Evolutionary conservation across 1,284 basidiomycete species (phyloP), one percentile per base, ranked within the genome.

Genomic region (Boletus semigastroideus): DNA sequence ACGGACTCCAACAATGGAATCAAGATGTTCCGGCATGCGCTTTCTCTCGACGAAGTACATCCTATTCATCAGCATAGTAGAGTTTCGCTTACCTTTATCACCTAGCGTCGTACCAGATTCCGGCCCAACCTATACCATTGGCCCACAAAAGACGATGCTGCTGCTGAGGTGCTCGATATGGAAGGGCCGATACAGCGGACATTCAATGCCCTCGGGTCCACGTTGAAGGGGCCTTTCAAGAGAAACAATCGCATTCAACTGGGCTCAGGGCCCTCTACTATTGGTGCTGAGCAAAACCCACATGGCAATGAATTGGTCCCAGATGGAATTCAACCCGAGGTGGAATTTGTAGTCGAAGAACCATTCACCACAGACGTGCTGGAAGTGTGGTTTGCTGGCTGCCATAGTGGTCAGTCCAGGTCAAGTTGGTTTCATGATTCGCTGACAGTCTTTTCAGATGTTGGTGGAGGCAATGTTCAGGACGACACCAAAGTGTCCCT

Each of bases 361-460:
- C 51, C 62, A 0, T 64, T 6, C 17, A 8, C 57, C 62, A 74
- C 77, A 4, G 76, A 86, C 61, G 78, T 81, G 13, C 59, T 79
- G 19, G 84, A 86, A 59, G 83, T 86, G 3, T 86, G 84, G 84
- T 86, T 86, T 52, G 62, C 76, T 14, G 83, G 83, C 9, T 79
- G 78, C 52, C 84, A 86, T 59, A 62, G 69, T 27, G 84, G 84
- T 84, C 46, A 53, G 76, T 61, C 25, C 14, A 12, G 48, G 25
- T 44, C 30, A 1, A 20, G 11, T 17, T 41, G 16, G 10, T 51
- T 25, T 22, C 10, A 30, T 11, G 19, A 41, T 42, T 51, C 30
- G 10, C 49, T 58, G 7, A 57, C 5, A 14, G 14, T 53, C 22
- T 9, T 42, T 37, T 42, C 52, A 88, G 87, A 90, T 60, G 72